Evolutionary conservation across 2,329 filamentous ascomycete genomes (phyloP), one percentile per base, ranked within the genome.

Genomic region (Coniochaeta prunicola): DNA sequence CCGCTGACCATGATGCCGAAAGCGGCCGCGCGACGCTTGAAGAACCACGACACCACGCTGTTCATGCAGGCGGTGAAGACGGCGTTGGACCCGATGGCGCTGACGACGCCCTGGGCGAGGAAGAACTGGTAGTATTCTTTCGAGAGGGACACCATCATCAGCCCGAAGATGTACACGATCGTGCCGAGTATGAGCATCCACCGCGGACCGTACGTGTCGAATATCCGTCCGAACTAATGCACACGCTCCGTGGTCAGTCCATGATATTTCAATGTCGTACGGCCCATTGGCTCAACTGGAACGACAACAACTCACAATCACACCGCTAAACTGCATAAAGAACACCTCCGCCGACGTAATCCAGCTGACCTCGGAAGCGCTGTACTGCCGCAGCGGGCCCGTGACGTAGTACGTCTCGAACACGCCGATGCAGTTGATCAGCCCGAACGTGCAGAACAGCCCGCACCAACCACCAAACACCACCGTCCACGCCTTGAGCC

Each of bases 361-460:
- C 83, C 83, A 86, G 30, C 79, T 76, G 30, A 86, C 71, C 3
- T 76, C 77, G 53, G 77, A 80, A 12, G 78, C 69, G 17, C 75
- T 75, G 66, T 82, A 81, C 30, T 70, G 45, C 1, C 66, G 64
- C 21, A 86, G 70, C 34, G 78, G 76, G 17, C 77, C 72, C 6
- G 69, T 68, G 62, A 78, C 70, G 61, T 85, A 86, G 68, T 84
- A 83, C 55, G 76, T 71, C 64, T 84, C 79, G 67, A 85, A 85
- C 6, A 82, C 73, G n/a, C 82, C 82, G 53, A 74, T 69, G 64
- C 73, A 74, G 26, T 91, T 94, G 73, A 97, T 56, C 21, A 56
- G 33, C 1, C 54, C 54, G 15, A 56, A 56, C 2, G 54, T 56
- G 30, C 54, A 56, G 57, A 78, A 77, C 48, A 77, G 61, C 2